Conservation (phyloP, 768 basidiomycete species). For the Butyriboletus loyo region DNA sequence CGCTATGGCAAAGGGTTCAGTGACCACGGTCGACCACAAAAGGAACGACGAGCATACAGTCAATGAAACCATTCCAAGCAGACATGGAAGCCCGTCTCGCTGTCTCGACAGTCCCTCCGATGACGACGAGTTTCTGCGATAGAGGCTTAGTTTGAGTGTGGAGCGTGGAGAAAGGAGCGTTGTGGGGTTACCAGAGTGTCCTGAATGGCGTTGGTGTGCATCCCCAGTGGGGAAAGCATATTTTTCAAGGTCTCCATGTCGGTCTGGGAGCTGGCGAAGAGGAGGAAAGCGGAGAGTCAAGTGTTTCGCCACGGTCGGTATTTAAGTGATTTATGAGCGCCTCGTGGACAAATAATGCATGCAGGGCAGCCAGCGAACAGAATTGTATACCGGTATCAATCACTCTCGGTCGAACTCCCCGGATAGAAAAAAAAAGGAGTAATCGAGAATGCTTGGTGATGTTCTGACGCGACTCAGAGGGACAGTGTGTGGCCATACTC, state of each 20-base stretch:
- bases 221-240: conserved; percentile 67
- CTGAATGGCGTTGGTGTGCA: conserved; percentile 67
- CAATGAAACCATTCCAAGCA: conserved; percentile 87
- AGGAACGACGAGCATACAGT: conserved; percentile 47
- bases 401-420: conserved; percentile 30
- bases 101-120: conserved; percentile 86
- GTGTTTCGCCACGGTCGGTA: conserved; percentile 33
- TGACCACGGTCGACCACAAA: background rate
- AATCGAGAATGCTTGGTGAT: conserved; percentile 17
- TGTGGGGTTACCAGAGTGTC: conserved; percentile 64
- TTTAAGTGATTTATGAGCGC: conserved; percentile 34
- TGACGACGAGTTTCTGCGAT: conserved; percentile 79
- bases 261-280: conserved; percentile 29
- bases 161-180: background rate
- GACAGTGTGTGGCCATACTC: conserved; percentile 18
- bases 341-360: conserved; percentile 29
- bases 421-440: conserved; percentile 21
- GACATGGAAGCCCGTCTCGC: conserved; percentile 77
- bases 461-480: conserved; percentile 17
- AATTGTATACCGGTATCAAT: conserved; percentile 25
- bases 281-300: conserved; percentile 33
- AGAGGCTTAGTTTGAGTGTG: background rate
- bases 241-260: conserved; percentile 70
- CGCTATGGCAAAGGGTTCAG: conserved; percentile 40
- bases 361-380: conserved; percentile 27